Percentiles rank a stretch among this genome's conserved stretches.
phyloP scores from a whole-genome alignment of 139 green algal species.

The Chlamydomonas schloesseri region DNA sequence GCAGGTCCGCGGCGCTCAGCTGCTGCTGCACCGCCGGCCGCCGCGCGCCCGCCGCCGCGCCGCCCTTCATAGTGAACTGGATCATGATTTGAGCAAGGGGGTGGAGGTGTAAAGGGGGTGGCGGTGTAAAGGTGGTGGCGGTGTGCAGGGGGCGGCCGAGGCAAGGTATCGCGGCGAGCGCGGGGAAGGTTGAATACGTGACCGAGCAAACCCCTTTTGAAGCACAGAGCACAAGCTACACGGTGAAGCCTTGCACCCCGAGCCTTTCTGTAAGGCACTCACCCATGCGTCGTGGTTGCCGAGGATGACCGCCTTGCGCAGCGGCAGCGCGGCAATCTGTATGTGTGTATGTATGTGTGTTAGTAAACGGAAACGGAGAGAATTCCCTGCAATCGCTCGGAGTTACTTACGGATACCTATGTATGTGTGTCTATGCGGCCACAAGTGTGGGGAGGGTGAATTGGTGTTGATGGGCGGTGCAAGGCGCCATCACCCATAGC shows the following conservation, averaged over 20 bases:
- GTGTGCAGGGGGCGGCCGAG: not conserved
- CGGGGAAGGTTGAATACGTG: too few relatives aligned
- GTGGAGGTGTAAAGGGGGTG: not conserved
- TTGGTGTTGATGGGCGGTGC: too few relatives aligned
- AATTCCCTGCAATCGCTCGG: too few relatives aligned
- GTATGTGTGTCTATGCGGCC: too few relatives aligned
- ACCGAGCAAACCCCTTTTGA: too few relatives aligned
- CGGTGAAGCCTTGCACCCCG: too few relatives aligned
- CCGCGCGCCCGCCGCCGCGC: not conserved
- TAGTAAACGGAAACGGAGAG: too few relatives aligned
- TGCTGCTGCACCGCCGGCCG: not conserved
- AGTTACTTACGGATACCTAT: too few relatives aligned
- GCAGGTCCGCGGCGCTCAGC: not conserved
- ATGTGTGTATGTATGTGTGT: not conserved
- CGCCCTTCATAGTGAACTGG: slow-evolving; percentile 15
- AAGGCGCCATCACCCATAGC: too few relatives aligned
- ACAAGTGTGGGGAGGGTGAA: too few relatives aligned
- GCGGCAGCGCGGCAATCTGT: slow-evolving; percentile 39
- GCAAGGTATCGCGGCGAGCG: not conserved
- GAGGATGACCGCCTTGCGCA: slow-evolving; percentile 69
- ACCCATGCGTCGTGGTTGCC: slow-evolving; percentile 80
- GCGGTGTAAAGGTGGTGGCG: not conserved
- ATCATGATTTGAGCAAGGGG: not conserved
- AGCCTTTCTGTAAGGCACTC: too few relatives aligned
- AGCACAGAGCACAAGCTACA: too few relatives aligned